phyloP scores from a whole-genome alignment of 2,329 filamentous ascomycete species.

The Zymoseptoria pseudotritici region DNA sequence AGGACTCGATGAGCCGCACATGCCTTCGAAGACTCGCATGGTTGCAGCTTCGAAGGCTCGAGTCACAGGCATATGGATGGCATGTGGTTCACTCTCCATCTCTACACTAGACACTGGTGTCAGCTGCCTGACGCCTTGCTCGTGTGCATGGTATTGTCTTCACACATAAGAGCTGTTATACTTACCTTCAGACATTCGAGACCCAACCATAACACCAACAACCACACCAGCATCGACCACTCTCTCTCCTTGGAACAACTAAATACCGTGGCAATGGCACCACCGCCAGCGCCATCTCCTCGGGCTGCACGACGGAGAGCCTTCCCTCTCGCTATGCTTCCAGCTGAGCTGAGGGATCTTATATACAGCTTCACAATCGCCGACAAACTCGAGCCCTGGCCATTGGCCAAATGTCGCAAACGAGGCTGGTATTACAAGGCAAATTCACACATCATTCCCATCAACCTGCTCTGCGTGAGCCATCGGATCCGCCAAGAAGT shows the following conservation, averaged over 20 bases:
- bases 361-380: constrained; percentile 15
- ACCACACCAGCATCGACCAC: too few species aligned
- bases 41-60: not conserved
- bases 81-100: not conserved
- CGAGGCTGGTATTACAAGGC: not conserved
- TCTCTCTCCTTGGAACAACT: too few species aligned
- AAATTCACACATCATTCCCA: constrained; percentile 1
- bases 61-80: not conserved
- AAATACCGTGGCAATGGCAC: too few species aligned
- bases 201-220: too few species aligned
- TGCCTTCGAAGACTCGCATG: not conserved
- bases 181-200: too few species aligned
- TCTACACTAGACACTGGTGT: too few species aligned
- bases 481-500: constrained; percentile 17
- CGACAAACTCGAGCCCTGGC: constrained; percentile 6
- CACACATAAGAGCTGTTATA: too few species aligned
- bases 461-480: constrained; percentile 12
- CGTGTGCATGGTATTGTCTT: too few species aligned
- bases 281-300: too few species aligned
- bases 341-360: constrained; percentile 18
- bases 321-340: constrained; percentile 4
- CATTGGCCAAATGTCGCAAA: not conserved
- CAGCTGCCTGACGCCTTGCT: too few species aligned
- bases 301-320: too few species aligned
- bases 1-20: not conserved